Conservation (phyloP, 23 red algal genomes). For the Pyropia yezoensis region DNA sequence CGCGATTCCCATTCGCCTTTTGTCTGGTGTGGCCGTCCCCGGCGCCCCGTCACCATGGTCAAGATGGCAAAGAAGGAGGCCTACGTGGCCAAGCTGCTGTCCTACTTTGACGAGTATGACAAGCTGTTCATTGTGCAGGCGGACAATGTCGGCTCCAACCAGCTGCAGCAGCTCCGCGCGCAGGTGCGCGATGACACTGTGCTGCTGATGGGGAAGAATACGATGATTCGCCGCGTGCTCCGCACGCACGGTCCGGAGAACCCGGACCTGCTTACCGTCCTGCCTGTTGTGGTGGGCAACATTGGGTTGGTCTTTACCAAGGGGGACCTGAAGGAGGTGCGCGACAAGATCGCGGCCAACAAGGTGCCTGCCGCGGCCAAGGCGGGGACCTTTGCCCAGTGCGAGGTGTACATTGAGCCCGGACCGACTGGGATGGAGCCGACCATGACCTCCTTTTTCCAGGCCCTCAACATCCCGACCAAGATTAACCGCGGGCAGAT, state of each 20-base stretch:
- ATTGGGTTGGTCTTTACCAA: slow-evolving; percentile 94
- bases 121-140: slow-evolving; percentile 80
- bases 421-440: slow-evolving; percentile 98
- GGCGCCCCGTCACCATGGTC: too few relatives aligned
- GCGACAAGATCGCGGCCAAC: slow-evolving; percentile 73
- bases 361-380: slow-evolving; percentile 95
- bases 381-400: slow-evolving; percentile 85
- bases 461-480: slow-evolving; percentile 94
- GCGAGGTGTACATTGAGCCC: slow-evolving; percentile 85
- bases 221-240: slow-evolving; percentile 88
- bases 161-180: slow-evolving; percentile 82
- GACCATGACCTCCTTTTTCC: slow-evolving; percentile 95
- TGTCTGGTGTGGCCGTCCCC: too few relatives aligned
- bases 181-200: slow-evolving; percentile 45
- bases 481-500: slow-evolving; percentile 95
- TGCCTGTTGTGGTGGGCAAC: slow-evolving; percentile 70
- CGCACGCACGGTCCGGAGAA: slow-evolving; percentile 51
- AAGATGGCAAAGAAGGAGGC: slow-evolving; percentile 75
- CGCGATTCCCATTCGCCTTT: too few relatives aligned
- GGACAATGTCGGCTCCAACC: slow-evolving; percentile 99
- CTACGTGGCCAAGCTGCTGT: slow-evolving; percentile 49
- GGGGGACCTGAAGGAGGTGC: slow-evolving; percentile 65
- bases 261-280: slow-evolving; percentile 62
- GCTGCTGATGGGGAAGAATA: slow-evolving; percentile 91
- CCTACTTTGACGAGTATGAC: slow-evolving; percentile 83